Percentiles rank a stretch among this genome's conserved stretches.
Conservation (phyloP, 2,329 filamentous ascomycete species). For the Dactylella cylindrospora region DNA sequence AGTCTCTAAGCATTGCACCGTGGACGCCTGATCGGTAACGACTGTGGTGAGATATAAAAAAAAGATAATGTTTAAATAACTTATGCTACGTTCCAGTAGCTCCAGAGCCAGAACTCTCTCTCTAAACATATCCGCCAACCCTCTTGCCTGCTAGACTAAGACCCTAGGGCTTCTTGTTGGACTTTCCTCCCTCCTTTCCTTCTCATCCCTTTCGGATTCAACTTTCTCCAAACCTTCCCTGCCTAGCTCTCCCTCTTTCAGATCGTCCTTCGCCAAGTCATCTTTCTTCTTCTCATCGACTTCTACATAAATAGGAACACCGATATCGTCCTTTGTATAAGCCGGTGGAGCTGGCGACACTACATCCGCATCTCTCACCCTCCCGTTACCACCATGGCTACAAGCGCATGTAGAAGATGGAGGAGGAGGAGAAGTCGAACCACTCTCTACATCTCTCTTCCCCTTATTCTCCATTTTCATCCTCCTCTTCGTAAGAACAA, state of each 20-base stretch:
- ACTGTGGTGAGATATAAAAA: too few relatives aligned
- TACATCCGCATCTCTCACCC: background rate
- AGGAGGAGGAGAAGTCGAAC: too few relatives aligned
- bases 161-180: conserved; percentile 1
- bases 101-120: too few relatives aligned
- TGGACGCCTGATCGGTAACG: too few relatives aligned
- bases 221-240: background rate
- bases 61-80: too few relatives aligned
- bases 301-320: background rate
- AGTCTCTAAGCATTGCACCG: too few relatives aligned
- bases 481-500: background rate
- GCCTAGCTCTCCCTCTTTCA: too few relatives aligned
- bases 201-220: background rate
- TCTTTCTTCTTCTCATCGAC: background rate
- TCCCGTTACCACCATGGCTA: background rate
- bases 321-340: conserved; percentile 4
- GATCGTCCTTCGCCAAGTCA: too few relatives aligned
- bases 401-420: too few relatives aligned
- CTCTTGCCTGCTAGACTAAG: conserved; percentile 2
- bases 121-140: too few relatives aligned
- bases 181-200: background rate
- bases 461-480: background rate
- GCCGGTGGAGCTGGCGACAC: conserved; percentile 11
- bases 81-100: too few relatives aligned
- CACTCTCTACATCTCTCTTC: background rate